These are phyloP conservation scores for Liquidambar formosana DNA, from an alignment of 164 flowering plant species.

Conservation along the genomic window DNA sequence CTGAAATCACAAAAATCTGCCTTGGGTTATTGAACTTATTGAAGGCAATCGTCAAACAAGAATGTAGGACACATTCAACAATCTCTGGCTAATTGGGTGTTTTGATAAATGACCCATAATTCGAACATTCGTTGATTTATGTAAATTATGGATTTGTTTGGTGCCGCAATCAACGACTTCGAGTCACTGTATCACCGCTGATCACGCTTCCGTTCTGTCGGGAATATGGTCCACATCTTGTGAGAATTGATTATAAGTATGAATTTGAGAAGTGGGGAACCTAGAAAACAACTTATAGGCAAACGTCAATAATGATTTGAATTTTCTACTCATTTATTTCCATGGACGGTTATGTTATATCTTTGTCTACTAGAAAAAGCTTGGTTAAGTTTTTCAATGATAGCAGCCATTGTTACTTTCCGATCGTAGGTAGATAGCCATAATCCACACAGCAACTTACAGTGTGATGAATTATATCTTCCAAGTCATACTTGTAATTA, in stretches of 20 bases:
- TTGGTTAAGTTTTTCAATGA: slow-evolving; percentile 1
- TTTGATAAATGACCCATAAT: neutral
- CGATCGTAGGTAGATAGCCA: slow-evolving; percentile 42
- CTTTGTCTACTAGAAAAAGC: neutral
- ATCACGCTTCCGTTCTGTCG: neutral
- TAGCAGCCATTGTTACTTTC: slow-evolving; percentile 1
- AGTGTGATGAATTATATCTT: slow-evolving; percentile 49
- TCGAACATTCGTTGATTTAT: neutral
- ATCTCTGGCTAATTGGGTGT: too few species aligned
- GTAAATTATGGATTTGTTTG: neutral
- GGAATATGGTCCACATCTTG: too few species aligned
- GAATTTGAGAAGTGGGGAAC: neutral
- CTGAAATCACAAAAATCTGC: too few species aligned
- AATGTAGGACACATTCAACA: neutral
- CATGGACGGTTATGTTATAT: neutral
- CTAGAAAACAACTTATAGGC: slow-evolving; percentile 6
- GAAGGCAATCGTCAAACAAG: neutral
- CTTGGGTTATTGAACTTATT: too few species aligned
- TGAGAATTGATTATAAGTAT: neutral
- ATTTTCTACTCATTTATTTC: slow-evolving; percentile 5
- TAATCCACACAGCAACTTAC: slow-evolving; percentile 32
- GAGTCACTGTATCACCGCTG: neutral
- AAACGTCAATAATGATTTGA: neutral
- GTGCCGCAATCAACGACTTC: neutral
- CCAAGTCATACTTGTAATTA: slow-evolving; percentile 44